Base-by-base conservation (phyloP, 108 stramenopile genomes). In the Nannochloropsis salina region DNA sequence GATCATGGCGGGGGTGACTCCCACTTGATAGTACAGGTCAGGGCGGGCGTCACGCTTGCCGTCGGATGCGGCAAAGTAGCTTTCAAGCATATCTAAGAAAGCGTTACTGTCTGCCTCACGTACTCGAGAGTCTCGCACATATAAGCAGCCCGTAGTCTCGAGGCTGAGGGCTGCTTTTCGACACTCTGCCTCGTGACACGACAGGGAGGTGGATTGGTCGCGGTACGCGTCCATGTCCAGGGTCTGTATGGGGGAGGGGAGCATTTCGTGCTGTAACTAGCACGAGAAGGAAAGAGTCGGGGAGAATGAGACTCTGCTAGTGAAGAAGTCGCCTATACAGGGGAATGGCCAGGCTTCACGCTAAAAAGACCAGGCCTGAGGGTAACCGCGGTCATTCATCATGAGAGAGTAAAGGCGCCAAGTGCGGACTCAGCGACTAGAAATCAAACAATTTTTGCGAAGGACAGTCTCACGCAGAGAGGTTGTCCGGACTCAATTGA, bases 71-170 rank as follows among this genome's bases (percentile, higher is more conserved):
- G 74, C 91, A 80, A 90, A 92, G 82, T 92, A 92, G 22, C 45
- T 83, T 81, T 92, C 92, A 90, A 92, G 91, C 81, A 88, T 82
- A 84, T 92, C 90, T 2, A 92, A 82, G 40, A 92, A 92, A 41
- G 22, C 51, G 6, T 90, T 31, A 45, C 91, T 92, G 82, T 88
- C 90, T 8, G 41, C 86, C 41, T 91, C 85, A 6, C 80, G 41
- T 21, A 92, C 92, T 5, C 90, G 83, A 42, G 92, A 90, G 51
- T 92, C 92, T 6, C 89, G 42, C n/a, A 92, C 89, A 44, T 92
- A 42, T 42, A 92, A 80, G 21, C 85, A 42, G n/a, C 92, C 91
- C 44, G 45, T 84, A 15, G 22, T 2, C 42, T 89, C 86, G 1
- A 89, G 82, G 80, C 80, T 83, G 42, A 22, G 12, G 2, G 89